Evolutionary conservation across 352 stramenopile genomes (phyloP).

Genomic region (Phytophthora tubulina): DNA sequence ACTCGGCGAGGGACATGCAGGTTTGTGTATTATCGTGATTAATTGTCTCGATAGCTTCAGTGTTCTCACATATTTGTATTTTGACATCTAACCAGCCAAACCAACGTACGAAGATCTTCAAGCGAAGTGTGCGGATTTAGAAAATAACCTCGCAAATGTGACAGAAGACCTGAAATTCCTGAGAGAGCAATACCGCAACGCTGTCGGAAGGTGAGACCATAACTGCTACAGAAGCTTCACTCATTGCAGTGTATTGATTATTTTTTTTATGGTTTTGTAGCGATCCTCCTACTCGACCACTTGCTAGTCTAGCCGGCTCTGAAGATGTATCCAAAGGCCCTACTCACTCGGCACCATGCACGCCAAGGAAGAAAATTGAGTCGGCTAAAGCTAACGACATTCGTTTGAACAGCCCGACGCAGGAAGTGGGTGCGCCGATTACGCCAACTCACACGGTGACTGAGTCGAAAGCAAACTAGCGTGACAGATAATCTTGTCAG

Average conservation of each 20-base stretch:
- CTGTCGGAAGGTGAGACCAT: conserved; percentile 59
- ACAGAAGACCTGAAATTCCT: conserved; percentile 63
- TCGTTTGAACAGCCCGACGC: conserved; percentile 48
- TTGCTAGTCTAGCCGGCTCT: conserved; percentile 9
- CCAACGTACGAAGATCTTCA: conserved; percentile 67
- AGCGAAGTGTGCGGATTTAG: conserved; percentile 57
- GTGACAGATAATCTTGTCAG: background rate
- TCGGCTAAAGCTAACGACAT: conserved; percentile 60
- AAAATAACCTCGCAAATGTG: conserved; percentile 48
- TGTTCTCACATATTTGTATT: background rate
- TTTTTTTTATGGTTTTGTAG: conserved; percentile 23
- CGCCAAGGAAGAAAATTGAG: conserved; percentile 62
- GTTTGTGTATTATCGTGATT: conserved; percentile 31
- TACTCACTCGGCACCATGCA: conserved; percentile 43
- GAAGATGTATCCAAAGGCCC: conserved; percentile 13
- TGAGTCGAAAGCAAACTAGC: conserved; percentile 11
- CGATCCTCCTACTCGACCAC: conserved; percentile 44
- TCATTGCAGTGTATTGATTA: background rate
- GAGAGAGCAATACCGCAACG: conserved; percentile 55
- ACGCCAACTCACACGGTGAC: conserved; percentile 8
- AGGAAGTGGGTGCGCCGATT: conserved; percentile 18
- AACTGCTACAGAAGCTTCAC: background rate
- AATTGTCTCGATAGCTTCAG: background rate
- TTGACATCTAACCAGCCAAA: conserved; percentile 39
- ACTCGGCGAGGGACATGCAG: conserved; percentile 56